phyloP scores from a whole-genome alignment of 177 flowering plant genomes.

The Vitis hybrid region DNA sequence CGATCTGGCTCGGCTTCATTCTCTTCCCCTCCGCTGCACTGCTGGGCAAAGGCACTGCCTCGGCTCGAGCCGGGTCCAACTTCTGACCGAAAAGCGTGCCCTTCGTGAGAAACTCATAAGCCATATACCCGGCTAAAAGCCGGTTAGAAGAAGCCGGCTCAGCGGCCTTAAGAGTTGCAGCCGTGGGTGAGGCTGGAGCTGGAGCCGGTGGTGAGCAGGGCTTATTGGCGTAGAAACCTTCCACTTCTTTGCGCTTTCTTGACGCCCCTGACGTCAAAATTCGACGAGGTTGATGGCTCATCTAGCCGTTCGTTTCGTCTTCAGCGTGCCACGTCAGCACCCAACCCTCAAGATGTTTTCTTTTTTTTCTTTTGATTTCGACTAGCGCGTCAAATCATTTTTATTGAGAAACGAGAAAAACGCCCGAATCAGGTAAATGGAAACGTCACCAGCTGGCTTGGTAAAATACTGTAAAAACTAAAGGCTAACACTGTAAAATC shows the following conservation, averaged over 20 bases:
- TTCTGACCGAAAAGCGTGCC: slow-evolving; percentile 48
- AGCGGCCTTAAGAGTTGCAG: slow-evolving; percentile 2
- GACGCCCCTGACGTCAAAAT: slow-evolving; percentile 36
- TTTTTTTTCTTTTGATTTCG: background rate
- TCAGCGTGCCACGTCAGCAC: slow-evolving; percentile 37
- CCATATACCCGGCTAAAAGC: slow-evolving; percentile 59
- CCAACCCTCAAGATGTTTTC: too few relatives aligned
- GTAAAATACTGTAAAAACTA: background rate
- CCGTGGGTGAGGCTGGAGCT: background rate
- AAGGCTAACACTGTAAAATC: background rate
- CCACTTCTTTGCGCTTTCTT: slow-evolving; percentile 42
- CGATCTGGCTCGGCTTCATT: background rate
- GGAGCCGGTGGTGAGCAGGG: slow-evolving; percentile 8
- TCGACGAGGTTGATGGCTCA: slow-evolving; percentile 40
- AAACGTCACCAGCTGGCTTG: background rate
- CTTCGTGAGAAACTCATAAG: slow-evolving; percentile 47
- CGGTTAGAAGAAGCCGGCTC: slow-evolving; percentile 29
- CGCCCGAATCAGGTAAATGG: background rate
- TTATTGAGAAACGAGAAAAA: background rate
- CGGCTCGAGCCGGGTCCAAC: slow-evolving; percentile 41
- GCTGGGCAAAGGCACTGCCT: background rate
- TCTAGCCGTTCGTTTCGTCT: slow-evolving; percentile 10
- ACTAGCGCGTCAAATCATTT: slow-evolving; percentile 12
- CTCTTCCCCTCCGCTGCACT: slow-evolving; percentile 9
- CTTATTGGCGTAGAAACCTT: slow-evolving; percentile 18